Conservation (phyloP, 106 monocot genomes). For the Apostasia ramifera region DNA sequence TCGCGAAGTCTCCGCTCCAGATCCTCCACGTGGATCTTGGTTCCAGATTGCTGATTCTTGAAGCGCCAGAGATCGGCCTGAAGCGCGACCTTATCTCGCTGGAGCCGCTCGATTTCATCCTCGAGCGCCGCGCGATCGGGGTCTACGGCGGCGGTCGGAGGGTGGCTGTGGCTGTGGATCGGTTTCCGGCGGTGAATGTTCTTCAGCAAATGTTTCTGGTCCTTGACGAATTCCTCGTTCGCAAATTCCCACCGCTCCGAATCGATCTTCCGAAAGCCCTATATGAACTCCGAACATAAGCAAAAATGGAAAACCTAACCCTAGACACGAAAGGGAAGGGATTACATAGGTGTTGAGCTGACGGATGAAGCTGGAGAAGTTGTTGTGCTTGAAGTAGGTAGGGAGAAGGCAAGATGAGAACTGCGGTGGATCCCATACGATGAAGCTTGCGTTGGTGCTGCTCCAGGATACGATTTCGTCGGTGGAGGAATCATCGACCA, state of each 20-base stretch:
- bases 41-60: slow-evolving; percentile 52
- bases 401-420: slow-evolving; percentile 80
- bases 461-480: slow-evolving; percentile 87
- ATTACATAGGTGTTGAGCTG: slow-evolving; percentile 96
- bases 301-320: neutral
- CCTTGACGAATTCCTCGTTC: slow-evolving; percentile 70
- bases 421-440: slow-evolving; percentile 90
- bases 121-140: slow-evolving; percentile 56
- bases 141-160: slow-evolving; percentile 22
- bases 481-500: slow-evolving; percentile 80
- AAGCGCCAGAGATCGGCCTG: slow-evolving; percentile 39
- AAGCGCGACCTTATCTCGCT: slow-evolving; percentile 42
- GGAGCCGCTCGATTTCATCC: slow-evolving; percentile 72
- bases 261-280: slow-evolving; percentile 93
- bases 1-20: slow-evolving; percentile 41
- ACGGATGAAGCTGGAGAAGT: slow-evolving; percentile 98
- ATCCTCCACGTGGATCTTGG: slow-evolving; percentile 46
- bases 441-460: slow-evolving; percentile 50
- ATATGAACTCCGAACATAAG: neutral
- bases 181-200: slow-evolving; percentile 92
- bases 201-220: slow-evolving; percentile 71
- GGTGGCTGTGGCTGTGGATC: slow-evolving; percentile 85
- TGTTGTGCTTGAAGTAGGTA: slow-evolving; percentile 95
- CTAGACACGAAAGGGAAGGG: neutral
- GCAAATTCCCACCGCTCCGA: slow-evolving; percentile 91